phyloP scores from a whole-genome alignment of 192 early-diverging fungal genomes.

The Coemansia sp. region DNA sequence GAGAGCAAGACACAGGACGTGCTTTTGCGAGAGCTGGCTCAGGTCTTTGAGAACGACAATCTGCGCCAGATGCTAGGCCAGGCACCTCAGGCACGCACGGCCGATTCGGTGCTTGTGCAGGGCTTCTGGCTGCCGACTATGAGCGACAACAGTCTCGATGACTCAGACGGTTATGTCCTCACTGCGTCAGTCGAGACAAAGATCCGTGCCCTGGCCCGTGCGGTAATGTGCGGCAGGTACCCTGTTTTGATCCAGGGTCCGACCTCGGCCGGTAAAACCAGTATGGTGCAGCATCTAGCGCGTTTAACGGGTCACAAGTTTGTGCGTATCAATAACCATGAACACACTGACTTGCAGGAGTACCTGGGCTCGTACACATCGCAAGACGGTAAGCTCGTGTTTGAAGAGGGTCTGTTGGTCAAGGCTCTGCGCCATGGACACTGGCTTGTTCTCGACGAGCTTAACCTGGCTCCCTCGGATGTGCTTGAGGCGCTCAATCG shows the following conservation, averaged over 20 bases:
- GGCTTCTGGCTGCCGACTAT: conserved; percentile 80
- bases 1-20: conserved; percentile 61
- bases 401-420: conserved; percentile 94
- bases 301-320: conserved; percentile 86
- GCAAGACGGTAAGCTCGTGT: conserved; percentile 81
- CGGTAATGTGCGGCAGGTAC: conserved; percentile 83
- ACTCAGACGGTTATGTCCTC: conserved; percentile 63
- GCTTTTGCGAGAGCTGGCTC: conserved; percentile 27
- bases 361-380: conserved; percentile 93
- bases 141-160: conserved; percentile 29
- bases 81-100: conserved; percentile 11
- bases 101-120: conserved; percentile 68
- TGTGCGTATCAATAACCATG: conserved; percentile 99
- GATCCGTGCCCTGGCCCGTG: conserved; percentile 82
- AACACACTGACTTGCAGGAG: conserved; percentile 97
- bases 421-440: conserved; percentile 90
- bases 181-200: conserved; percentile 86
- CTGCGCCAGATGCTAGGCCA: conserved; percentile 27
- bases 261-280: conserved; percentile 96
- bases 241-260: conserved; percentile 98
- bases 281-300: conserved; percentile 96
- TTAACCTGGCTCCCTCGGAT: conserved; percentile 97
- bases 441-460: conserved; percentile 98
- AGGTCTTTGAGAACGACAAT: conserved; percentile 23
- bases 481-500: conserved; percentile 98